phyloP scores from a whole-genome alignment of 352 stramenopile genomes.

The Thalassiosira delicatula region DNA sequence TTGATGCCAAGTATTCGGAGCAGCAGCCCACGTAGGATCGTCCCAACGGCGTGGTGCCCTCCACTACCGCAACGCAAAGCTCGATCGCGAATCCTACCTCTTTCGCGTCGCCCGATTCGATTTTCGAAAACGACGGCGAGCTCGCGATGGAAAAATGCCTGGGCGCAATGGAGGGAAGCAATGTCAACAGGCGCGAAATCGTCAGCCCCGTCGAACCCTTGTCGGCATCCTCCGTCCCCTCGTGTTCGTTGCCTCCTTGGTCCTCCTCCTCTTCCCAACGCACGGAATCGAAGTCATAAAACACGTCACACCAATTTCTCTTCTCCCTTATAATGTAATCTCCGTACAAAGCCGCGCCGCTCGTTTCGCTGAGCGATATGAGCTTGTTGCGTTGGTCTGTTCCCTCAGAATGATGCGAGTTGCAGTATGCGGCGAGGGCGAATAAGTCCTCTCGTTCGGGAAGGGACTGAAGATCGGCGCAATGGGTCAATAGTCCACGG shows the following conservation, averaged over 20 bases:
- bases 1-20: conserved; percentile 72
- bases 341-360: conserved; percentile 72
- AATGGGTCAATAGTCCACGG: conserved; percentile 75
- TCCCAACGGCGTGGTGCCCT: conserved; percentile 75
- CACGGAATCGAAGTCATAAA: conserved; percentile 84
- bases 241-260: too few species aligned
- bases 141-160: conserved; percentile 83
- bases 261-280: too few species aligned
- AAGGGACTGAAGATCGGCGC: conserved; percentile 76
- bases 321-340: conserved; percentile 84
- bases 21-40: conserved; percentile 73
- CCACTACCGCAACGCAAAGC: conserved; percentile 79
- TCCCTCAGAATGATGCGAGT: conserved; percentile 52
- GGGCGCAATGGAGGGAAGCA: conserved; percentile 73
- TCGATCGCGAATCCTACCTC: conserved; percentile 63
- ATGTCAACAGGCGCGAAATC: conserved; percentile 61
- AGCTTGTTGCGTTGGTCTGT: conserved; percentile 73
- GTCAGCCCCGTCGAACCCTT: conserved; percentile 57
- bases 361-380: conserved; percentile 71
- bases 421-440: conserved; percentile 70
- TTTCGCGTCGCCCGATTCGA: too few species aligned
- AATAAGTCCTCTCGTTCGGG: conserved; percentile 81
- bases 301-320: conserved; percentile 78
- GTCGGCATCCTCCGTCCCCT: too few species aligned
- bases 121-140: conserved; percentile 56